A percentile compares a stretch with the other conserved stretches of the same genome.
Evolutionary conservation across 495 filamentous ascomycete species (phyloP).

Genomic region (Aspergillus coremiiformis): DNA sequence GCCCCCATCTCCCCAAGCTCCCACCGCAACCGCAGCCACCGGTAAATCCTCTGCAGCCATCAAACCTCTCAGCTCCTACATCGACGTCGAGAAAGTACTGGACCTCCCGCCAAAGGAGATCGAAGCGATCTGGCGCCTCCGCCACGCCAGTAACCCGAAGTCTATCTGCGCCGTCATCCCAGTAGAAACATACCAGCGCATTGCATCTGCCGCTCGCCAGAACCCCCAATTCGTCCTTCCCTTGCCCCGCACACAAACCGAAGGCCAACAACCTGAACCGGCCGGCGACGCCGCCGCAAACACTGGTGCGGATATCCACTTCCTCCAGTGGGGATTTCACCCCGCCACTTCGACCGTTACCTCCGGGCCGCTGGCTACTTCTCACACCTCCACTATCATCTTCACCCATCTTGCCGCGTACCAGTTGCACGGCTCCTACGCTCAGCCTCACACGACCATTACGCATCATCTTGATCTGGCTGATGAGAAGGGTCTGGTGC

Average conservation of each 20-base stretch:
- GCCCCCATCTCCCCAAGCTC: slow-evolving; percentile 25
- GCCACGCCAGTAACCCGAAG: slow-evolving; percentile 59
- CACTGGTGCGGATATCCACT: slow-evolving; percentile 40
- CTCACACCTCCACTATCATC: slow-evolving; percentile 68
- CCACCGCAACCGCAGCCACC: slow-evolving; percentile 25
- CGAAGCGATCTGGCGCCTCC: slow-evolving; percentile 83
- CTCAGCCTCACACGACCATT: slow-evolving; percentile 83
- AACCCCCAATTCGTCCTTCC: slow-evolving; percentile 90
- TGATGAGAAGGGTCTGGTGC: slow-evolving; percentile 63
- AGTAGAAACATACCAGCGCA: slow-evolving; percentile 56
- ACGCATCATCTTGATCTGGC: slow-evolving; percentile 82
- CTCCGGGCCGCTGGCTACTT: slow-evolving; percentile 29
- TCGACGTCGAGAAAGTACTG: slow-evolving; percentile 71
- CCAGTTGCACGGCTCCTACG: slow-evolving; percentile 82
- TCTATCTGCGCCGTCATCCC: slow-evolving; percentile 81
- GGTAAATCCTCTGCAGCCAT: slow-evolving; percentile 43
- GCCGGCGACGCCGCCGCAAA: slow-evolving; percentile 22
- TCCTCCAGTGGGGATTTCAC: slow-evolving; percentile 67
- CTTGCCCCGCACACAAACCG: slow-evolving; percentile 54
- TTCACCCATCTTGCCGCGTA: slow-evolving; percentile 91
- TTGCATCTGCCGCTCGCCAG: slow-evolving; percentile 57
- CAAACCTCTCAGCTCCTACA: slow-evolving; percentile 73
- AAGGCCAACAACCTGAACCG: slow-evolving; percentile 12
- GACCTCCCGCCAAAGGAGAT: slow-evolving; percentile 74
- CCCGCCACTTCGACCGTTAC: slow-evolving; percentile 53